Evolutionary conservation across 108 stramenopile species (phyloP).

Genomic region (Fragilariopsis cylindrus): DNA sequence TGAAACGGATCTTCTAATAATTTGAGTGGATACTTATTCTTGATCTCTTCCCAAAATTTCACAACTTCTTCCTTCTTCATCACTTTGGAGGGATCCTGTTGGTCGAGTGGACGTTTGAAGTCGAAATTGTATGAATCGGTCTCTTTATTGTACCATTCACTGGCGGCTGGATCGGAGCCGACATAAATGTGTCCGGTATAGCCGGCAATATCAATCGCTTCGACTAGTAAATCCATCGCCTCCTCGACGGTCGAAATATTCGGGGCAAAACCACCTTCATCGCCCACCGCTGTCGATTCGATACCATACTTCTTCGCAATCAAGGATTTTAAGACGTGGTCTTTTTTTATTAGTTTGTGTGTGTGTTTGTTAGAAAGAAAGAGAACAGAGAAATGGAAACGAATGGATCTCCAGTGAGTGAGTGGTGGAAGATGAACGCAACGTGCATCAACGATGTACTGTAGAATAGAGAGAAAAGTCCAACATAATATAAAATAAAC

Average conservation of each 20-base stretch:
- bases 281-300: slow-evolving; percentile 97
- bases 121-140: slow-evolving; percentile 98
- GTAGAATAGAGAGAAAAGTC: slow-evolving; percentile 47
- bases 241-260: slow-evolving; percentile 89
- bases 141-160: slow-evolving; percentile 94
- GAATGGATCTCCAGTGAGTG: no score
- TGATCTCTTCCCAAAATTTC: slow-evolving; percentile 91
- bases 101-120: slow-evolving; percentile 82
- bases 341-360: no score
- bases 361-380: no score
- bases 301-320: slow-evolving; percentile 98
- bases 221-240: slow-evolving; percentile 97
- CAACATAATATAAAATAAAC: not conserved
- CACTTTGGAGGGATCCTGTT: slow-evolving; percentile 78
- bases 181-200: slow-evolving; percentile 95
- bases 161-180: slow-evolving; percentile 97
- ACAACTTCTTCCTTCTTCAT: slow-evolving; percentile 92
- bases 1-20: slow-evolving; percentile 99
- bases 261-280: slow-evolving; percentile 99
- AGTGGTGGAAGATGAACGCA: slow-evolving; percentile 24
- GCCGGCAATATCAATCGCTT: slow-evolving; percentile 93
- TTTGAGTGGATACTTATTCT: slow-evolving; percentile 94
- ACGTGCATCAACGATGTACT: slow-evolving; percentile 91
- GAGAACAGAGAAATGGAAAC: no score
- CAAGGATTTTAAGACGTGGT: slow-evolving; percentile 96